Conservation (phyloP, 2,329 filamentous ascomycete genomes). For the Penicillium crustosum region DNA sequence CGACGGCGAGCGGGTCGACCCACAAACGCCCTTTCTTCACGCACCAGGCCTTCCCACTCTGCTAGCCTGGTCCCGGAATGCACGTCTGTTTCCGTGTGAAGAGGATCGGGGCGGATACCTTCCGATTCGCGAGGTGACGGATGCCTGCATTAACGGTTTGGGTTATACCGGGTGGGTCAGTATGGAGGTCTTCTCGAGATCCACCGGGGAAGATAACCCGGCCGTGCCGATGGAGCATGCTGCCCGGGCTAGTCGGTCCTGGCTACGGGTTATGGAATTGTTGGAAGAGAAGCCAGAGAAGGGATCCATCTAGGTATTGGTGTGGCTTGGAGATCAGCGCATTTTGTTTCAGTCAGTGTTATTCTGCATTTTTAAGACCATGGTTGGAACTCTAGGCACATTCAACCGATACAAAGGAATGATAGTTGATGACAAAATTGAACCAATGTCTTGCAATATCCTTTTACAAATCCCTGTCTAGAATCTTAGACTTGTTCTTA, state of each 20-base stretch:
- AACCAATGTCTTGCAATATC: neutral
- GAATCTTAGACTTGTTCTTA: neutral
- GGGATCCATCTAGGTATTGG: neutral
- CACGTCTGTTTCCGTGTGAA: conserved; percentile 66
- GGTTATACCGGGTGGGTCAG: conserved; percentile 69
- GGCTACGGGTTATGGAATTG: conserved; percentile 16
- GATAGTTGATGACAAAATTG: neutral
- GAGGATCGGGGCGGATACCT: conserved; percentile 63
- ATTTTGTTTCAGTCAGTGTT: neutral
- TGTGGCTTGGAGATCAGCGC: neutral
- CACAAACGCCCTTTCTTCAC: conserved; percentile 57
- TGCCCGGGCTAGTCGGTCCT: conserved; percentile 38
- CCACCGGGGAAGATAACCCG: conserved; percentile 53
- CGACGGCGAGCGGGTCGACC: conserved; percentile 63
- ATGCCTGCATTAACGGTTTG: conserved; percentile 59
- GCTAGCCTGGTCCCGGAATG: conserved; percentile 78
- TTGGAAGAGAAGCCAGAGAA: conserved; percentile 8
- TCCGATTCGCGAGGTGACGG: conserved; percentile 60
- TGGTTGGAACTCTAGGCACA: neutral
- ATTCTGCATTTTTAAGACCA: neutral
- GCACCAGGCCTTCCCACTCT: conserved; percentile 56
- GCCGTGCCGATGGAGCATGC: conserved; percentile 59
- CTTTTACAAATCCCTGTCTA: neutral
- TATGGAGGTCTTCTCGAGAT: conserved; percentile 66
- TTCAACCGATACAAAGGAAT: neutral